These are phyloP conservation scores for Aleurites moluccanus DNA, from an alignment of 441 rosid genomes.

Conservation along the genomic window DNA sequence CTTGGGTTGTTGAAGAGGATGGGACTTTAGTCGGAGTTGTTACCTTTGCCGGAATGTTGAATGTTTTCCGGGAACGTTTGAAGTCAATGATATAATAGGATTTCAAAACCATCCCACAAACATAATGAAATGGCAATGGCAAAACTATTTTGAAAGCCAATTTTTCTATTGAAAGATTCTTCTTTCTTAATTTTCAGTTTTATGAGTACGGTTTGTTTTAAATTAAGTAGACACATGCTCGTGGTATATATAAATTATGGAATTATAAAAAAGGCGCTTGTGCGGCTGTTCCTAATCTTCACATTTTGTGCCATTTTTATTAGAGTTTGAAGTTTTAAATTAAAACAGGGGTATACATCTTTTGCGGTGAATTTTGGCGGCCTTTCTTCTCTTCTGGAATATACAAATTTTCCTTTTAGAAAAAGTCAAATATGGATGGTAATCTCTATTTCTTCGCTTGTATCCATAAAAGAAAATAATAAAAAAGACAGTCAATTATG, in stretches of 20 bases:
- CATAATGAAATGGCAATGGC: not conserved
- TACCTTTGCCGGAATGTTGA: slow-evolving; percentile 50
- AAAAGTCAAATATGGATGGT: too few species aligned
- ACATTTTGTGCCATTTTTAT: too few species aligned
- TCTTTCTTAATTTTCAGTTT: not conserved
- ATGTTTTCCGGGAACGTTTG: slow-evolving; percentile 52
- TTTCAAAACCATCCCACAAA: not conserved
- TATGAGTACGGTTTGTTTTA: not conserved
- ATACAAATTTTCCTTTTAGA: too few species aligned
- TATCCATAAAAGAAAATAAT: too few species aligned
- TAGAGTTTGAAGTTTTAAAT: not conserved
- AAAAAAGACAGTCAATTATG: too few species aligned
- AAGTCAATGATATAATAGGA: slow-evolving; percentile 25
- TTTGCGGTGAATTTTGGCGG: too few species aligned
- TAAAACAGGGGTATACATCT: not conserved
- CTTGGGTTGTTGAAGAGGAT: slow-evolving; percentile 67
- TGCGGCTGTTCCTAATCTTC: too few species aligned
- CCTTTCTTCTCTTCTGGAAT: not conserved
- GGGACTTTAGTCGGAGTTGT: slow-evolving; percentile 53
- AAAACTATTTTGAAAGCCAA: not conserved
- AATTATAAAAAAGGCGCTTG: too few species aligned
- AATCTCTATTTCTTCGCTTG: too few species aligned
- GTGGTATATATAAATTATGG: too few species aligned
- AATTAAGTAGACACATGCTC: too few species aligned
- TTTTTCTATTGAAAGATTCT: not conserved